These are phyloP conservation scores for Suillus plorans DNA, from an alignment of 768 basidiomycete genomes.

Conservation along the genomic window DNA sequence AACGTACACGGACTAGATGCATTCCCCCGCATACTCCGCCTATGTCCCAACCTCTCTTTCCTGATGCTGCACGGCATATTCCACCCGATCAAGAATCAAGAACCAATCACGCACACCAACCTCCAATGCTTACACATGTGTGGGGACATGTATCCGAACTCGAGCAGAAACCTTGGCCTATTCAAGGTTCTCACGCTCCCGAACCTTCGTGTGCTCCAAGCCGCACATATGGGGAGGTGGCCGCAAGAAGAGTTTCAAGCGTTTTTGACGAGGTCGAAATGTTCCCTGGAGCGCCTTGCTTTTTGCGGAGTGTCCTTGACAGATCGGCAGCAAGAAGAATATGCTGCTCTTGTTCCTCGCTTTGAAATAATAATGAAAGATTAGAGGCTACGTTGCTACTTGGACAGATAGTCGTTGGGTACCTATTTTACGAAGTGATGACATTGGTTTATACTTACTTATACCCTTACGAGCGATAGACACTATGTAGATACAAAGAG, in stretches of 20 bases:
- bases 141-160: background rate
- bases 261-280: constrained; percentile 19
- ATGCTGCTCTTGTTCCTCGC: background rate
- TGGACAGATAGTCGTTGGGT: background rate
- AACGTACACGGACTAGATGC: background rate
- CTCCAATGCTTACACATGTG: background rate
- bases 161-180: background rate
- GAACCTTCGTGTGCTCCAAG: constrained; percentile 9
- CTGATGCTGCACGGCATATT: background rate
- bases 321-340: background rate
- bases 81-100: background rate
- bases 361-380: no score
- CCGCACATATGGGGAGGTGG: constrained; percentile 13
- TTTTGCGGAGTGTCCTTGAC: background rate
- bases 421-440: background rate
- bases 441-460: background rate
- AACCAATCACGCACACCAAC: background rate
- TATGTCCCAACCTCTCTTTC: background rate
- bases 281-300: constrained; percentile 15
- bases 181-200: constrained; percentile 18
- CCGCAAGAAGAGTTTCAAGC: constrained; percentile 15
- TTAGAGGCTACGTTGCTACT: background rate
- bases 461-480: background rate
- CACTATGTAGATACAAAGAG: background rate
- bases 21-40: constrained; percentile 3